phyloP scores from a whole-genome alignment of 2,329 filamentous ascomycete genomes.

The Leptographium flavum region DNA sequence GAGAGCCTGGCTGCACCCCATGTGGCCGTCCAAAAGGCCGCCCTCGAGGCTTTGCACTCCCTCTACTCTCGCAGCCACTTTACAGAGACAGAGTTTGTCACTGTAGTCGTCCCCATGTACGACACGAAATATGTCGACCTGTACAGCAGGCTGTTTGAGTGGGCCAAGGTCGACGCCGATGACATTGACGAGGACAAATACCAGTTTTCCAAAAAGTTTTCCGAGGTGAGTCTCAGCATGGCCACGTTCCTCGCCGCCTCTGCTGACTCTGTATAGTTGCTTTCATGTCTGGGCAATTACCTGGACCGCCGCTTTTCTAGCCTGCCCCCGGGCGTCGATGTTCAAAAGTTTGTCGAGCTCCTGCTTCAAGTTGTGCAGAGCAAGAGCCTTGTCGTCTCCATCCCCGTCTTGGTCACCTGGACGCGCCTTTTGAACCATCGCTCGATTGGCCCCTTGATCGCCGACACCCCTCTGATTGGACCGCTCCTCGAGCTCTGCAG shows the following conservation, averaged over 20 bases:
- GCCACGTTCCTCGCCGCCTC: too few relatives aligned
- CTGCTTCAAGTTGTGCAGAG: constrained; percentile 68
- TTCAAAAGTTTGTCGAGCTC: constrained; percentile 64
- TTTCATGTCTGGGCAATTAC: constrained; percentile 74
- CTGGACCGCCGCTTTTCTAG: constrained; percentile 62
- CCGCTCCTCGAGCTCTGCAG: constrained; percentile 73
- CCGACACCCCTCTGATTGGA: constrained; percentile 52
- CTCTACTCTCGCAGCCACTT: constrained; percentile 65
- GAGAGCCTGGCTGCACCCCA: constrained; percentile 55
- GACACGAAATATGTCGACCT: constrained; percentile 55
- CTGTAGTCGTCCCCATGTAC: constrained; percentile 69
- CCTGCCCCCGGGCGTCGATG: constrained; percentile 48
- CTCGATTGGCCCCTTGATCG: constrained; percentile 48
- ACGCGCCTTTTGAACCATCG: constrained; percentile 64
- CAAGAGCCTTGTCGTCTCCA: constrained; percentile 82
- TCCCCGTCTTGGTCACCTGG: constrained; percentile 84
- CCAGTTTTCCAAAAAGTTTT: constrained; percentile 81
- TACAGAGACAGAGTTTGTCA: constrained; percentile 61
- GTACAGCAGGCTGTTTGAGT: constrained; percentile 61
- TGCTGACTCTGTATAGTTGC: constrained; percentile 41
- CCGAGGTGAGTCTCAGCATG: constrained; percentile 48
- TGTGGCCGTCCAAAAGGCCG: constrained; percentile 62
- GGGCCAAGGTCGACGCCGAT: constrained; percentile 63
- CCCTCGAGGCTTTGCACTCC: constrained; percentile 70
- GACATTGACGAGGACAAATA: constrained; percentile 89